Conservation (phyloP, 208 protist genomes). For the Phytomonas serpens region DNA sequence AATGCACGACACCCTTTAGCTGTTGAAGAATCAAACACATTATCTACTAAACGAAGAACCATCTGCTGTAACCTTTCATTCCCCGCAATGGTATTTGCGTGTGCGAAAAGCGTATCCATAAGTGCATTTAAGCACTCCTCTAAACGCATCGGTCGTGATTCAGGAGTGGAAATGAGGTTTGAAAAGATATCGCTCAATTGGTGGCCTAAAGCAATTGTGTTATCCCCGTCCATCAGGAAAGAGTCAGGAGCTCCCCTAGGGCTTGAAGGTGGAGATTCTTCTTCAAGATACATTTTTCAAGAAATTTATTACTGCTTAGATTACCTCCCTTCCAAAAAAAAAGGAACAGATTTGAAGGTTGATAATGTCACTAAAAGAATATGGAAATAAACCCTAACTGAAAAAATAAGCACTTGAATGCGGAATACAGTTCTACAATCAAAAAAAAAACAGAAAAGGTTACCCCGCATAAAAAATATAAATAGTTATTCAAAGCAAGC, state of each 20-base stretch:
- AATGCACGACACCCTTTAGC: constrained; percentile 65
- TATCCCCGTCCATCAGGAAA: constrained; percentile 22
- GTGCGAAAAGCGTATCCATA: constrained; percentile 60
- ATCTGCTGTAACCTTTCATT: constrained; percentile 45
- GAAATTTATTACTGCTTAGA: neutral
- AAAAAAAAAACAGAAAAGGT: constrained; percentile 13
- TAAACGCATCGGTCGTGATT: constrained; percentile 36
- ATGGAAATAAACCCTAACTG: constrained; percentile 1
- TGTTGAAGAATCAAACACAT: constrained; percentile 49
- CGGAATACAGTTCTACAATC: constrained; percentile 1
- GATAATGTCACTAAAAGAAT: constrained; percentile 4
- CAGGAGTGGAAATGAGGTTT: constrained; percentile 55
- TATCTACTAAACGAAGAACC: constrained; percentile 49
- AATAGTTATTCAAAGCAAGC: neutral
- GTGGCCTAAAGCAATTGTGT: constrained; percentile 44
- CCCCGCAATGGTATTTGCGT: constrained; percentile 46
- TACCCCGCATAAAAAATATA: constrained; percentile 5
- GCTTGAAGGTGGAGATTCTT: neutral
- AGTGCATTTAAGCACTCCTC: constrained; percentile 71
- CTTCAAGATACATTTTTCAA: neutral
- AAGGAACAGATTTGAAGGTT: neutral
- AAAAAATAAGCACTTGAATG: neutral
- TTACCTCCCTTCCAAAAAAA: neutral
- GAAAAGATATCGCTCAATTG: constrained; percentile 68
- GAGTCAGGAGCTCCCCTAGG: neutral